Conservation (phyloP, 805 yeast species). For the Starmerella floricola region DNA sequence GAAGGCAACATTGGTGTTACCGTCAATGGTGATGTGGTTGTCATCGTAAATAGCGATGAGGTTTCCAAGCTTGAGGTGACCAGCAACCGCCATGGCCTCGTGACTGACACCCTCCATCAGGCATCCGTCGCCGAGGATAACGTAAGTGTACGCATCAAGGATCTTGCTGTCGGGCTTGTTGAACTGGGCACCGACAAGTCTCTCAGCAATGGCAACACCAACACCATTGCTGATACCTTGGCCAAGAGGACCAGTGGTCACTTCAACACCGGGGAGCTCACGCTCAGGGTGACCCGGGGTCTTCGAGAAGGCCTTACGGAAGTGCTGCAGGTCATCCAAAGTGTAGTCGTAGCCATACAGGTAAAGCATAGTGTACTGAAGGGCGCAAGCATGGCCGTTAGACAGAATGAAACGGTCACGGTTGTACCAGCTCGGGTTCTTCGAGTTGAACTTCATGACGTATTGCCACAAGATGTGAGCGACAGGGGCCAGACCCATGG, state of each 20-base stretch:
- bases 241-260: constrained; percentile 97
- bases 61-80: constrained; percentile 87
- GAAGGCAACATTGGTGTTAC: constrained; percentile 78
- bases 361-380: constrained; percentile 74
- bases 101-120: constrained; percentile 95
- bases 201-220: constrained; percentile 92
- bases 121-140: constrained; percentile 93
- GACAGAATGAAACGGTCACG: constrained; percentile 91
- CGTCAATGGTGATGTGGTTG: constrained; percentile 93
- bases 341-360: constrained; percentile 71
- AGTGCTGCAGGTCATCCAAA: constrained; percentile 75
- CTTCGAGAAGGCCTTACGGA: constrained; percentile 81
- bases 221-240: constrained; percentile 96
- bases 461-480: constrained; percentile 74
- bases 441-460: constrained; percentile 76
- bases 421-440: constrained; percentile 84
- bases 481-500: constrained; percentile 93
- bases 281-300: constrained; percentile 97
- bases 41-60: constrained; percentile 93
- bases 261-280: constrained; percentile 86
- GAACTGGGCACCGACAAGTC: constrained; percentile 81
- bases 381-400: constrained; percentile 93
- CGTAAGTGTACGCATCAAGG: constrained; percentile 65
- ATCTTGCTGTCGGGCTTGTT: constrained; percentile 72
- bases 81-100: constrained; percentile 90